These are phyloP conservation scores for Hypoxylon sp. DNA, from an alignment of 2,329 filamentous ascomycete species.

Conservation along the genomic window DNA sequence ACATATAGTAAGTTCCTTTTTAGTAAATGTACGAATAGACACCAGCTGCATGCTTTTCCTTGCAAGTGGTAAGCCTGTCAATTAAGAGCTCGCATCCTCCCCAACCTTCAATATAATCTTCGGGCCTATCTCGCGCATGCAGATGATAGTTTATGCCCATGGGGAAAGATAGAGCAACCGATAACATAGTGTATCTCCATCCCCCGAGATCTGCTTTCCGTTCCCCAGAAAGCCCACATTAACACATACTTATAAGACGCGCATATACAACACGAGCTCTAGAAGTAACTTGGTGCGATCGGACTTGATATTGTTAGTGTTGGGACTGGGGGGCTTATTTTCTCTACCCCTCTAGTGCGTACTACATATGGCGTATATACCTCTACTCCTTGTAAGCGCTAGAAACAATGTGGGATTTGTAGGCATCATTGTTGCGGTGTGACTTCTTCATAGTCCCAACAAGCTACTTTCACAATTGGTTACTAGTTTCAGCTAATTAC, in stretches of 20 bases:
- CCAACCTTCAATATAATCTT: constrained; percentile 35
- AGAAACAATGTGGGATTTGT: constrained; percentile 10
- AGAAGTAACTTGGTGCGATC: constrained; percentile 1
- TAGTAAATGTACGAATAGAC: constrained; percentile 16
- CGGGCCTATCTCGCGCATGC: constrained; percentile 35
- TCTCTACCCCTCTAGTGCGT: constrained; percentile 5
- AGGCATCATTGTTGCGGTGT: constrained; percentile 30
- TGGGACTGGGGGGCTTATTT: constrained; percentile 6
- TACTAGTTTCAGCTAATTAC: neutral
- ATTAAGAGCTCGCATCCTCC: constrained; percentile 28
- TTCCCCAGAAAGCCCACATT: constrained; percentile 4
- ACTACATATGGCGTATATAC: neutral
- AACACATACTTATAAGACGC: neutral
- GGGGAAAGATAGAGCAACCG: constrained; percentile 30
- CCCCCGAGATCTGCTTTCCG: constrained; percentile 22
- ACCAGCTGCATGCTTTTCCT: constrained; percentile 19
- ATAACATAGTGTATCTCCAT: constrained; percentile 16
- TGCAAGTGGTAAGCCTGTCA: constrained; percentile 27
- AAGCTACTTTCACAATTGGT: neutral
- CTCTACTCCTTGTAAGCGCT: constrained; percentile 30
- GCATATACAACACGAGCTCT: neutral
- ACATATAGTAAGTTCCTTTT: constrained; percentile 20
- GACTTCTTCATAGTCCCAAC: constrained; percentile 1
- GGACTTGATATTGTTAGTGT: neutral
- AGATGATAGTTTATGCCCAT: constrained; percentile 25